Conservation (phyloP, 805 yeast species). For the Scheffersomyces ergatensis region DNA sequence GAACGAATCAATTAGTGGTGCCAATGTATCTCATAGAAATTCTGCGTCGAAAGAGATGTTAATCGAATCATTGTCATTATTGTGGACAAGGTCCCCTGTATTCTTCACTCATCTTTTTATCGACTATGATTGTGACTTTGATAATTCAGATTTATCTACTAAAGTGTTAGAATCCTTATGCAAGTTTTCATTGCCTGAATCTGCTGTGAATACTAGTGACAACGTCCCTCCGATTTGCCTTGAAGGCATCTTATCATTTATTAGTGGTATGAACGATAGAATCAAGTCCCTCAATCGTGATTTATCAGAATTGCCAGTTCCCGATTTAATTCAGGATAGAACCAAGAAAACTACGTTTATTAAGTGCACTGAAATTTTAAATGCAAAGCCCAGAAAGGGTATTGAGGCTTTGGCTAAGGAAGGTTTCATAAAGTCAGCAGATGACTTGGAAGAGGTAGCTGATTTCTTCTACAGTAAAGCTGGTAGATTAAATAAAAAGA, state of each 20-base stretch:
- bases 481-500: conserved; percentile 80
- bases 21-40: conserved; percentile 19
- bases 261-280: conserved; percentile 60
- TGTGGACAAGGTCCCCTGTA: conserved; percentile 78
- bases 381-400: conserved; percentile 77
- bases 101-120: conserved; percentile 76
- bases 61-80: conserved; percentile 76
- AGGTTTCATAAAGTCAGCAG: conserved; percentile 52
- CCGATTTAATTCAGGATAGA: conserved; percentile 40
- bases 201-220: conserved; percentile 75
- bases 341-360: conserved; percentile 72
- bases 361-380: conserved; percentile 70
- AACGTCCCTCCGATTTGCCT: conserved; percentile 91
- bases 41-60: conserved; percentile 69
- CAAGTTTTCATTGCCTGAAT: conserved; percentile 78
- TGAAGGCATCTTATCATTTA: conserved; percentile 76
- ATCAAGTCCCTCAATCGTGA: conserved; percentile 22
- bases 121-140: conserved; percentile 88
- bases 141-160: conserved; percentile 72
- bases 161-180: conserved; percentile 69
- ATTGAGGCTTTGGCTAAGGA: conserved; percentile 59
- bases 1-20: conserved; percentile 16
- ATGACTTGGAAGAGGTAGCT: conserved; percentile 65
- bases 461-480: conserved; percentile 74
- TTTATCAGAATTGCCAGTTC: conserved; percentile 12